Base-by-base conservation (phyloP, 2,329 filamentous ascomycete species). In the Clathrospora elynae region DNA sequence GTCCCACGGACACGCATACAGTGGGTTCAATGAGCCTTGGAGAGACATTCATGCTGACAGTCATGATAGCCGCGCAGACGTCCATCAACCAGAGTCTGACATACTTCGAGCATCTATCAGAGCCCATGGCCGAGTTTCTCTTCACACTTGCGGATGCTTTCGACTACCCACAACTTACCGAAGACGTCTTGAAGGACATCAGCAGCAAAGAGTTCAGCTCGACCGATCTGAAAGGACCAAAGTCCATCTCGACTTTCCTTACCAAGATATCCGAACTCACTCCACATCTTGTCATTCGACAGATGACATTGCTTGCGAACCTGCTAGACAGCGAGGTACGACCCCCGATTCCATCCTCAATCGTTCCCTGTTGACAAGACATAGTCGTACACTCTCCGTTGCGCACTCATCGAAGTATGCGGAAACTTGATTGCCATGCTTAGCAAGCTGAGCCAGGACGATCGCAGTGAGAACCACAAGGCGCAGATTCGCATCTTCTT, bases 121-220 rank as follows among this genome's bases (percentile, higher is more conserved):
- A 99, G 65, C 93, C 93, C 1, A 99, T 99, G 93, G 93, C 93
- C 20, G 95, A 99, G 68, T 96, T 99, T 61, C 76, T 99, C 4
- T 90, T 97, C 61, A 99, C 97, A 62, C 78, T 99, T 17, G 86
- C 91, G 1, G 91, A 97, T 67, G 92, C 96, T 74, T 99, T 97
- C 73, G 93, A 99, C 72, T 95, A 97, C 67, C 88, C 91, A 11
- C 93, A 99, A 64, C 79, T 99, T 6, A 87, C 90, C 4, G 93
- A 96, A 67, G 93, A 99, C 66, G 88, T 97, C 19, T 73, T 99
- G 45, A 86, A 90, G 61, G 93, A 99, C 66, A 81, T 99, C 55
- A 95, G 91, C 68, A 96, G 91, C 72, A 99, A 96, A 68, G 92
- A 97, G 66, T 99, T 97, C 75, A 96, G 95, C 71, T 92, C 87